phyloP scores from a whole-genome alignment of 73 alveolate species.

The Breviolum minutum region DNA sequence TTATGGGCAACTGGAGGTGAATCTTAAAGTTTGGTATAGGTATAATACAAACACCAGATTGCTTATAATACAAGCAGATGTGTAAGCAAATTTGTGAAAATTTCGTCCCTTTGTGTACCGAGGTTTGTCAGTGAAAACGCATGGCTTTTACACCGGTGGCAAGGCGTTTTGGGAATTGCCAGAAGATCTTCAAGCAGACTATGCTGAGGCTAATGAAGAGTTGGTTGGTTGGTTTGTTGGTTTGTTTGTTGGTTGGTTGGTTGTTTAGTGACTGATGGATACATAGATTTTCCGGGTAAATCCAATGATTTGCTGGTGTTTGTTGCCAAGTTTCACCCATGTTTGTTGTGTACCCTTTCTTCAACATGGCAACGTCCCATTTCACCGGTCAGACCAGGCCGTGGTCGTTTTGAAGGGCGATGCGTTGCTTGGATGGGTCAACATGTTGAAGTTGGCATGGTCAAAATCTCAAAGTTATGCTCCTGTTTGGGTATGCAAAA shows the following conservation, averaged over 20 bases:
- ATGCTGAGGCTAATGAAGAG: slow-evolving; percentile 1
- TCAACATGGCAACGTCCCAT: neutral
- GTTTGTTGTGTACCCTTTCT: neutral
- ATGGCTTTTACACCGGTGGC: slow-evolving; percentile 68
- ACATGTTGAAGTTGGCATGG: neutral
- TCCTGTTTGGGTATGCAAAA: neutral
- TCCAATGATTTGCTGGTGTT: too few species aligned
- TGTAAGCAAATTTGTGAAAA: too few species aligned
- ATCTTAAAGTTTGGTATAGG: too few species aligned
- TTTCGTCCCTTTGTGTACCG: too few species aligned
- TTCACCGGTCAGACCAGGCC: neutral
- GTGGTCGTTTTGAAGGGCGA: slow-evolving; percentile 69
- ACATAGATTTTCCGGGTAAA: neutral
- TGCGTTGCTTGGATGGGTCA: neutral
- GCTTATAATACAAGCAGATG: too few species aligned
- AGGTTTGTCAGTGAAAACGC: slow-evolving; percentile 1
- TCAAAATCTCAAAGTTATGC: too few species aligned
- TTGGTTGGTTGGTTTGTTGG: neutral
- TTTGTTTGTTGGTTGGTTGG: neutral
- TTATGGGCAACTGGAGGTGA: too few species aligned
- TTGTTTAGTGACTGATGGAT: neutral
- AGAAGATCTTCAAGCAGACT: slow-evolving; percentile 30
- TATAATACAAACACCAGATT: too few species aligned
- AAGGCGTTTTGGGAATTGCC: slow-evolving; percentile 73
- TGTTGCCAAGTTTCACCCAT: neutral